Evolutionary conservation across 2,329 filamentous ascomycete genomes (phyloP), one percentile per base, ranked within the genome.

Genomic region (Aspergillus floridensis): DNA sequence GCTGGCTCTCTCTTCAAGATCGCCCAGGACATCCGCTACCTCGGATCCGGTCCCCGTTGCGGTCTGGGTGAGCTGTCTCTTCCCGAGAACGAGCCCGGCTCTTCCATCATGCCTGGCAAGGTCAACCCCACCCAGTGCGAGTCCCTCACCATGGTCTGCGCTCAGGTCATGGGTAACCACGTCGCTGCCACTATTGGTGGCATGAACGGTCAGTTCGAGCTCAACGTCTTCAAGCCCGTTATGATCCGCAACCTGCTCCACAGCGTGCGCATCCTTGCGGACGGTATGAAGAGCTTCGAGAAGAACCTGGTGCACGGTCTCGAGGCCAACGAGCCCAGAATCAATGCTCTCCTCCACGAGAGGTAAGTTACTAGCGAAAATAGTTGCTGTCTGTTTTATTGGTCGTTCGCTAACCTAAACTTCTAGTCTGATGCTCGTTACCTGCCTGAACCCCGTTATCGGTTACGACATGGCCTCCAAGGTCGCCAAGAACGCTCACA

Each of bases 51-150:
- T 16, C 95, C 95, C 58, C 92, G 95, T 61, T 98, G 95, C 79
- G 95, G 95, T 72, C 88, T 98, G 22, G 93, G 93, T 66, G 95
- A 99, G 82, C 86, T 99, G 64, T 86, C 86, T 72, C 87, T 99
- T 54, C 95, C 95, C 26, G 95, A 99, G 82, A 99, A 99, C 81
- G 95, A 99, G 83, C 95, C 95, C 35, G 93, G 93, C 65, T 95
- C 90, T 73, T 96, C 91, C 69, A 98, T 99, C 83, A 99, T 99
- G 95, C 95, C 95, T 49, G 95, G 95, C 73, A 99, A 99, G 84
- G 95, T 99, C 76, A 99, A 99, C 83, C 95, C 95, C 32, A 99
- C 95, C 32, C 95, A 99, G 81, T 96, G 92, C 80, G 95, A 99
- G 83, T 91, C 92, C 63, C 82, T 99, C 77, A 98, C 95, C 69